These are phyloP conservation scores for Tolypocladium inflatum DNA, from an alignment of 2,329 filamentous ascomycete species.

Conservation along the genomic window DNA sequence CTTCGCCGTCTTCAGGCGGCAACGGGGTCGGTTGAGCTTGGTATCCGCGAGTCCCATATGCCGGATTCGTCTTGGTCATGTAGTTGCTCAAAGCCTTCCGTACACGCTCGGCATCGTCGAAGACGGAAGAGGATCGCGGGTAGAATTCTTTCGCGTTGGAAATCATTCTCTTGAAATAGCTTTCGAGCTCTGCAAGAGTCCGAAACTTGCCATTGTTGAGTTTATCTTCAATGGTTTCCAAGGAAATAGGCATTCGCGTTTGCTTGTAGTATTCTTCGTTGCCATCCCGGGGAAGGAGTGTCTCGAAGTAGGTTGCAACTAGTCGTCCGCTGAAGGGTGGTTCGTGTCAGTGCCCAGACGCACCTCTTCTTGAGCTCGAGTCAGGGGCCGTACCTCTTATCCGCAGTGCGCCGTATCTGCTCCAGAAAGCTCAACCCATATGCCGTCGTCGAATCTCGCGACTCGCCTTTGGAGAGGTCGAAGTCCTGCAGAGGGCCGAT, in stretches of 20 bases:
- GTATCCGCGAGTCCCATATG: conserved; percentile 61
- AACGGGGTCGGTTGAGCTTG: conserved; percentile 65
- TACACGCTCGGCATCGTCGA: conserved; percentile 77
- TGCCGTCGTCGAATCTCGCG: conserved; percentile 57
- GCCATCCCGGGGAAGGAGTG: conserved; percentile 52
- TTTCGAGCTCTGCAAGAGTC: conserved; percentile 65
- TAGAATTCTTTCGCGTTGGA: conserved; percentile 82
- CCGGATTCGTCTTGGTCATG: conserved; percentile 81
- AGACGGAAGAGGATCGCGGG: conserved; percentile 59
- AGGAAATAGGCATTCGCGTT: conserved; percentile 68
- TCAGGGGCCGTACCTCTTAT: conserved; percentile 61
- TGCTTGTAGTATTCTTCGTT: conserved; percentile 70
- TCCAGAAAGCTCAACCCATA: conserved; percentile 66
- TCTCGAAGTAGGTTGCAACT: conserved; percentile 67
- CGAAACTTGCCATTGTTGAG: conserved; percentile 59
- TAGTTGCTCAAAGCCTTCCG: conserved; percentile 79
- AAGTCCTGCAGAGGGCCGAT: conserved; percentile 21
- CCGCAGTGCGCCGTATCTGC: conserved; percentile 63
- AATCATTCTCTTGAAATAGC: conserved; percentile 81
- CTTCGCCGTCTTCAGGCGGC: conserved; percentile 30
- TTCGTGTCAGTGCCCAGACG: conserved; percentile 7
- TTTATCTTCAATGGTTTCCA: conserved; percentile 68
- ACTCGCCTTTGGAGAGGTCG: conserved; percentile 48
- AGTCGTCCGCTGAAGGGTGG: conserved; percentile 51
- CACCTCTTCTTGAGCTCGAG: neutral